These are phyloP conservation scores for Heterotrichella gracilis DNA, from an alignment of 352 stramenopile genomes.

Conservation along the genomic window DNA sequence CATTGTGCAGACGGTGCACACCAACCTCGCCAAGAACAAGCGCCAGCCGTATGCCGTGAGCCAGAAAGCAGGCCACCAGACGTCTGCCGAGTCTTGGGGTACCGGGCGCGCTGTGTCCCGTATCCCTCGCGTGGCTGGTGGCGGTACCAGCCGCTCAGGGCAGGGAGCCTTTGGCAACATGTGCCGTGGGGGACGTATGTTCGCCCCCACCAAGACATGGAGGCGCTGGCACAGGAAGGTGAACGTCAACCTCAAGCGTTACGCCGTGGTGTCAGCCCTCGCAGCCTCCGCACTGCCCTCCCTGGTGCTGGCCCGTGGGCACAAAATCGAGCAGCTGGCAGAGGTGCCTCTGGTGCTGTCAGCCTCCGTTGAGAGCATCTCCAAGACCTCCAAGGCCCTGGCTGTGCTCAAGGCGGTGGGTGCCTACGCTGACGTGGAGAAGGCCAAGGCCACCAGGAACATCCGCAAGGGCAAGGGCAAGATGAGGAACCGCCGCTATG, in stretches of 20 bases:
- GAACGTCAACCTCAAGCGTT: slow-evolving; percentile 85
- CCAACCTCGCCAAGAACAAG: slow-evolving; percentile 97
- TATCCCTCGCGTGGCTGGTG: slow-evolving; percentile 90
- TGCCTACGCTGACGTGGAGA: slow-evolving; percentile 69
- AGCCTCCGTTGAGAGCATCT: slow-evolving; percentile 33
- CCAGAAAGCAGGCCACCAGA: slow-evolving; percentile 58
- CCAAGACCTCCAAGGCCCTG: slow-evolving; percentile 70
- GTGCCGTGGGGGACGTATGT: slow-evolving; percentile 87
- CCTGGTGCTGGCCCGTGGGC: slow-evolving; percentile 80
- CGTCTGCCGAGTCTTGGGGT: slow-evolving; percentile 85
- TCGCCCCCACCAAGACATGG: slow-evolving; percentile 90
- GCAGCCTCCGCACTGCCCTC: slow-evolving; percentile 71
- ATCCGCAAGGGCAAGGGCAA: slow-evolving; percentile 86
- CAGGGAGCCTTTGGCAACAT: slow-evolving; percentile 97
- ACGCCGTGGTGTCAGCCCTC: slow-evolving; percentile 74
- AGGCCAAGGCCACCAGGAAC: slow-evolving; percentile 83
- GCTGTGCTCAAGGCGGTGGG: slow-evolving; percentile 66
- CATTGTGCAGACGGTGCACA: slow-evolving; percentile 95
- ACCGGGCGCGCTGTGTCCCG: slow-evolving; percentile 87
- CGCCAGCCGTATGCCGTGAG: slow-evolving; percentile 87
- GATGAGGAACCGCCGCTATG: slow-evolving; percentile 83
- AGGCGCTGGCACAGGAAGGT: slow-evolving; percentile 92
- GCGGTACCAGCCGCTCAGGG: slow-evolving; percentile 73
- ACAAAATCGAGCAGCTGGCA: slow-evolving; percentile 73
- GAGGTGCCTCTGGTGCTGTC: slow-evolving; percentile 87